Conservation (phyloP, 352 stramenopile genomes). For the Phytopythium vexans region DNA sequence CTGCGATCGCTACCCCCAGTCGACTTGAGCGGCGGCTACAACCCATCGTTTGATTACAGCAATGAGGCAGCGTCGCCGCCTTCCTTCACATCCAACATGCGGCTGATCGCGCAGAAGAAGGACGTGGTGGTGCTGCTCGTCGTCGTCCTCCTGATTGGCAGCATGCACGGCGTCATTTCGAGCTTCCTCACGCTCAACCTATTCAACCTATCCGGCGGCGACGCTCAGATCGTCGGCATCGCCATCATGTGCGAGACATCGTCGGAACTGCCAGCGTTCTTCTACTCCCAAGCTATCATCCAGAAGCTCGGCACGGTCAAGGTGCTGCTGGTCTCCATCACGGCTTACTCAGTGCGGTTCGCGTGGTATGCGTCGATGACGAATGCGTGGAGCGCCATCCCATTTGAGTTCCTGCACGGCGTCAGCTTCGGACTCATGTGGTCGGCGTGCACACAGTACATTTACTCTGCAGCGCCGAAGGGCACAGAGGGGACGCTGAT, state of each 20-base stretch:
- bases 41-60: constrained; percentile 19
- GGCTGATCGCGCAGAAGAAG: constrained; percentile 30
- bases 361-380: constrained; percentile 77
- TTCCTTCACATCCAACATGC: constrained; percentile 37
- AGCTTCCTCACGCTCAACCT: constrained; percentile 83
- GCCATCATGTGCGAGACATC: constrained; percentile 78
- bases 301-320: constrained; percentile 67
- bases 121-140: constrained; percentile 67
- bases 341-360: constrained; percentile 62
- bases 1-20: constrained; percentile 56
- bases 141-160: constrained; percentile 76
- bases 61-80: constrained; percentile 15
- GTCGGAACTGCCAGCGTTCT: constrained; percentile 80
- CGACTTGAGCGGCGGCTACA: constrained; percentile 9
- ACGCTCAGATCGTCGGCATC: constrained; percentile 75
- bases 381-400: constrained; percentile 74
- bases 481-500: constrained; percentile 73
- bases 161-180: constrained; percentile 81
- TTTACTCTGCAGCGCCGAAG: constrained; percentile 56
- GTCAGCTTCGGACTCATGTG: constrained; percentile 70
- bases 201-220: constrained; percentile 70
- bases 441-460: constrained; percentile 74
- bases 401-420: constrained; percentile 78
- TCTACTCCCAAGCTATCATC: constrained; percentile 72
- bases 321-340: constrained; percentile 66